Percentiles rank a stretch among this genome's conserved stretches.
Evolutionary conservation across 805 yeast species (phyloP).

Genomic region (Kodamaea kaohsiungensis): DNA sequence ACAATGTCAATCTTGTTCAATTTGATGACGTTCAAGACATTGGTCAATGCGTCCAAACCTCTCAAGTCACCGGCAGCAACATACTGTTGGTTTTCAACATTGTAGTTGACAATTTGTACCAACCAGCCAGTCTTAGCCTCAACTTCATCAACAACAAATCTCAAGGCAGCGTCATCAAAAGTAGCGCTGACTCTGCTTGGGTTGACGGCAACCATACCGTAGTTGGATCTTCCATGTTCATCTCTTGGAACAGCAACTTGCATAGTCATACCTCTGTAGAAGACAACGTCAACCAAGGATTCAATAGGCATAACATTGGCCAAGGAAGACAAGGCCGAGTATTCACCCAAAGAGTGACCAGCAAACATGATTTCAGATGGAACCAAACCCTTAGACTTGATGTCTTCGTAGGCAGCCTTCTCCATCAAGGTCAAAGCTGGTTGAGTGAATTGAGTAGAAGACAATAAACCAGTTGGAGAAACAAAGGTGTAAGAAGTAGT

Average conservation of each 20-base stretch:
- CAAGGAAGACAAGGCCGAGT: constrained; percentile 93
- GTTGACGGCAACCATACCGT: constrained; percentile 98
- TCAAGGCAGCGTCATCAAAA: constrained; percentile 89
- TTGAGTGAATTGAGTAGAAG: constrained; percentile 99
- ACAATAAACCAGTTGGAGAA: constrained; percentile 91
- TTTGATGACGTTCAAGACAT: constrained; percentile 90
- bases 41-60: constrained; percentile 88
- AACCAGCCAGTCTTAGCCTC: constrained; percentile 86
- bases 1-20: constrained; percentile 91
- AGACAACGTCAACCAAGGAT: constrained; percentile 93
- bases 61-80: constrained; percentile 99
- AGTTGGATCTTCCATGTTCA: constrained; percentile 90
- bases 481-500: constrained; percentile 86
- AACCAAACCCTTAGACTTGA: constrained; percentile 92
- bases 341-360: constrained; percentile 99
- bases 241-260: constrained; percentile 99
- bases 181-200: constrained; percentile 90
- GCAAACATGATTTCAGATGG: constrained; percentile 94
- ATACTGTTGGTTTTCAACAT: constrained; percentile 97
- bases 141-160: constrained; percentile 91
- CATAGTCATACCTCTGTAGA: constrained; percentile 99
- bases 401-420: constrained; percentile 97
- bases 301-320: constrained; percentile 99
- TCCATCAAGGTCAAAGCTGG: constrained; percentile 99
- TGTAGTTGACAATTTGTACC: constrained; percentile 96